Evolutionary conservation across 257 asterid species (phyloP), one percentile per base, ranked within the genome.

Genomic region (Mitragyna speciosa): DNA sequence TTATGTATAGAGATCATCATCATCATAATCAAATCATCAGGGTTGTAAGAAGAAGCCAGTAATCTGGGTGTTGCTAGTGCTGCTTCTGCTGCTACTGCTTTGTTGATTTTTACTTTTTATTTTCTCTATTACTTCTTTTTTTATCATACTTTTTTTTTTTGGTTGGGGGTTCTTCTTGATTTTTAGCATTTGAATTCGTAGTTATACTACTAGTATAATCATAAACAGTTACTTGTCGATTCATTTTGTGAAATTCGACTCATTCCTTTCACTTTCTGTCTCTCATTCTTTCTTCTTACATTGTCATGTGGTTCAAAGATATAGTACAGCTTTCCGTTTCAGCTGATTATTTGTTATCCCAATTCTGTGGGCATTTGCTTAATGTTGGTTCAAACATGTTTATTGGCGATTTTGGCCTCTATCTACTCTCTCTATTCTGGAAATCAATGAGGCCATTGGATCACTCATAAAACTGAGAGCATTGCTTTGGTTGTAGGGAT

Each of bases 61-160:
- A 61, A 58, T 49, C 30, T 75, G 28, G 33, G 51, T 72, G 64
- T 45, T 71, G 76, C n/a, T 79, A 77, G 71, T 73, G 72, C 82
- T 71, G 72, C 85, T 81, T 86, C 84, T 86, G 77, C 87, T 77
- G 82, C 76, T 89, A 74, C 84, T 85, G 71, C 86, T 73, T 81
- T 83, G 78, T 81, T 85, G 79, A 75, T 80, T 86, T 83, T 80
- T 84, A 72, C 84, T 85, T 75, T 86, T 83, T 73, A 83, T 80
- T 49, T 58, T 30, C 17, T 31, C 24, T 65, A 51, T 77, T 70
- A 58, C 59, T 70, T 54, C 52, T 78, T 72, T 66, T 78, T 72
- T 66, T 81, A 49, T 83, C 79, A 80, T 80, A 73, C 76, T 30
- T 72, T 77, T 75, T 52, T 80, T 75, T 65, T 45, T 47, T 16